phyloP scores from a whole-genome alignment of 441 rosid genomes.

The Syzygium malaccense region DNA sequence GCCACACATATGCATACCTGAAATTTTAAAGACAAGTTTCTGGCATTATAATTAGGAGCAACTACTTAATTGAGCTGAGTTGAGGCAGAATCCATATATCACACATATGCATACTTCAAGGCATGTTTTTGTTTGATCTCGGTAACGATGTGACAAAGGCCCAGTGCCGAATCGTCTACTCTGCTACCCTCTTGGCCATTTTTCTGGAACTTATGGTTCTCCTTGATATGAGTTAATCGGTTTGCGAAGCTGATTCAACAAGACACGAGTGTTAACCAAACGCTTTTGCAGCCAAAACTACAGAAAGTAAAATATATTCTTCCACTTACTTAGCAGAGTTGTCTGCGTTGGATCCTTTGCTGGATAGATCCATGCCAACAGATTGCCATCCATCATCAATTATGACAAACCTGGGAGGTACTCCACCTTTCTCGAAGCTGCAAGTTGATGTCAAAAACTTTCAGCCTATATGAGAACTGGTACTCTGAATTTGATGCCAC shows the following conservation, averaged over 20 bases:
- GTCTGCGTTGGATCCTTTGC: slow-evolving; percentile 36
- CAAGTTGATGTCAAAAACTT: neutral
- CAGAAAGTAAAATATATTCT: neutral
- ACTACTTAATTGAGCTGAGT: neutral
- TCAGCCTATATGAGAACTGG: neutral
- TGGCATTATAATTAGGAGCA: neutral
- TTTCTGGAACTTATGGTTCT: slow-evolving; percentile 62
- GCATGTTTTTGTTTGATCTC: slow-evolving; percentile 37
- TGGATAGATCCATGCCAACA: slow-evolving; percentile 49
- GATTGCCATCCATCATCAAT: slow-evolving; percentile 72
- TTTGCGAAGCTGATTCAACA: slow-evolving; percentile 36
- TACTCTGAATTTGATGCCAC: neutral
- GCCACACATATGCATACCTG: slow-evolving; percentile 46
- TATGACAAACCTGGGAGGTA: slow-evolving; percentile 49
- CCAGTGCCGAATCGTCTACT: slow-evolving; percentile 44
- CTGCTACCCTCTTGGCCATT: slow-evolving; percentile 42
- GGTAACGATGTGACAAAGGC: slow-evolving; percentile 34
- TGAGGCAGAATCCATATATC: neutral
- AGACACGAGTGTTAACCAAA: neutral
- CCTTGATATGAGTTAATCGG: slow-evolving; percentile 49
- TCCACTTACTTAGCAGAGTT: slow-evolving; percentile 54
- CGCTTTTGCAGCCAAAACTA: neutral
- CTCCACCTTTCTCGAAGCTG: slow-evolving; percentile 48
- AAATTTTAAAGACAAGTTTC: neutral
- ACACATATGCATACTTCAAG: slow-evolving; percentile 33